Base-by-base conservation (phyloP, 495 filamentous ascomycete species). In the Letharia columbiana region DNA sequence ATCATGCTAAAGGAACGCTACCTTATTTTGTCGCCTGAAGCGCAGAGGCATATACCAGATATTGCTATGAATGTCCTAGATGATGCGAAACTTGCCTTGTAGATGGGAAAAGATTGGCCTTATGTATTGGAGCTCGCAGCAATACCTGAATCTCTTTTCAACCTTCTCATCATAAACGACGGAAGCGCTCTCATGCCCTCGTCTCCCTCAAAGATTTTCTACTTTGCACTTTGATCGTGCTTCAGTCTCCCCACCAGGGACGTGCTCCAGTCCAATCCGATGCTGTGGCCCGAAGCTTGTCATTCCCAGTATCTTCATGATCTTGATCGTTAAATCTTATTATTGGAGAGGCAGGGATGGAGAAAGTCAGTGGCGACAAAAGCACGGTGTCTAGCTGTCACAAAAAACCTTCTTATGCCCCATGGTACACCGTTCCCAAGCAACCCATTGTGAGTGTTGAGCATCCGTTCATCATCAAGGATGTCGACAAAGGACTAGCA, bases 401-500 rank as follows among this genome's bases (percentile, higher is more conserved):
- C 17, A 37, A 20, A 57, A 35, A 3, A 1, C 8, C 15, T 10
- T 20, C 15, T 37, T 41, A 65, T 28, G 82, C 84, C 17, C 82
- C 84, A 10, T 83, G 81, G 77, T 82, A 83, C 67, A 52, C 76
- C 0, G 78, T 96, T 39, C 91, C 90, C 4, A 66, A 79, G 42
- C 80, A 83, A 52, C 79, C 80, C 28, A 78, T 97, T 56, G 83
- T 91, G 42, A 87, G 86, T 65, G 82, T 98, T 33, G 94, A 98
- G 72, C 92, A 98, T 75, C 94, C 95, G 9, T 87, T 87, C 66
- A 85, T 95, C 61, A 78, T 98, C 71, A 84, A 84, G 70, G 88
- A 96, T 76, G 71, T 96, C 62, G 88, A 95, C 68, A 90, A 87
- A 66, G 94, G 84, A 23, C 81, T 98, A 66, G 81, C 85, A 28